A percentile compares a stretch with the other conserved stretches of the same genome.
Evolutionary conservation across 352 stramenopile species (phyloP).

Genomic region (Phytopythium aichiense): DNA sequence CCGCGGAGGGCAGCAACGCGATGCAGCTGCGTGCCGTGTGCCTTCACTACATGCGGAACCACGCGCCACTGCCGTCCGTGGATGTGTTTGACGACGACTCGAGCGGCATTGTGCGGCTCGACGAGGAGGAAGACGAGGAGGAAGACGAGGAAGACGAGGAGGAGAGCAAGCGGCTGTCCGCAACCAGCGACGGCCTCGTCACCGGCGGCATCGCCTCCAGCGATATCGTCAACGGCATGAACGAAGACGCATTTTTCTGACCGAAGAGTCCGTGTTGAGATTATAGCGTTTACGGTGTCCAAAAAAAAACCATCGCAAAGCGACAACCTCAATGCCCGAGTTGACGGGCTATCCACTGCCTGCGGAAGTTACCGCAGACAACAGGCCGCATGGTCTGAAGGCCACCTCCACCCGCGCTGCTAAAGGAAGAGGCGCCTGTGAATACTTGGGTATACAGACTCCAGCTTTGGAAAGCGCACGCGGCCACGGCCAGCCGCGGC

Average conservation of each 20-base stretch:
- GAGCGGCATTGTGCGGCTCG: background rate
- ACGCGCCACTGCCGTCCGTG: conserved; percentile 16
- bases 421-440: too few relatives aligned
- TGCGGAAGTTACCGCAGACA: too few relatives aligned
- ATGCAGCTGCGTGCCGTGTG: conserved; percentile 90
- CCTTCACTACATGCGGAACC: conserved; percentile 90
- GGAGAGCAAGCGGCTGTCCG: background rate
- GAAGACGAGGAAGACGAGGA: conserved; percentile 10
- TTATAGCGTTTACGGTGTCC: too few relatives aligned
- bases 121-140: conserved; percentile 8
- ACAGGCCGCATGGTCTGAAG: too few relatives aligned
- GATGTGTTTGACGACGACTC: conserved; percentile 12
- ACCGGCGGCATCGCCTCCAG: background rate
- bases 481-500: too few relatives aligned
- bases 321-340: too few relatives aligned
- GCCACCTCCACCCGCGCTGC: too few relatives aligned
- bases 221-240: background rate
- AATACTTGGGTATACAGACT: too few relatives aligned
- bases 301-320: too few relatives aligned
- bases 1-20: conserved; percentile 90
- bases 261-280: too few relatives aligned
- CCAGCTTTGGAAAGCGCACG: too few relatives aligned
- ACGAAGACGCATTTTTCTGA: conserved; percentile 3
- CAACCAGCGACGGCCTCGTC: background rate
- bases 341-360: too few relatives aligned